Evolutionary conservation across 2,329 filamentous ascomycete genomes (phyloP).

Genomic region (Monosporascus sp.): DNA sequence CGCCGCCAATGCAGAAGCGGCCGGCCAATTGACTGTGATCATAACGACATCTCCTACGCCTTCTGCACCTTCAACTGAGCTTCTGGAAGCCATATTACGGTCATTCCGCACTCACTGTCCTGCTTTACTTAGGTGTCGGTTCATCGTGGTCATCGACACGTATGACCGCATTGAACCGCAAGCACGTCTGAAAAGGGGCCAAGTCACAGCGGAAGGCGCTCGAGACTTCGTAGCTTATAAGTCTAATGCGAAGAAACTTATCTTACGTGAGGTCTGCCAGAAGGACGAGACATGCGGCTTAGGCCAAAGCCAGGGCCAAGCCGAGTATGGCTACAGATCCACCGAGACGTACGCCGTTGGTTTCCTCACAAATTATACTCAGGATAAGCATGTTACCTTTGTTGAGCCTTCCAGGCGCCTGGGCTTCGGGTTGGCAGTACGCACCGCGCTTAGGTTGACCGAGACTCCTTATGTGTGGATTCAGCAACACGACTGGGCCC

Average conservation of each 20-base stretch:
- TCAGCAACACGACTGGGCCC: slow-evolving; percentile 53
- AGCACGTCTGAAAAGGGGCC: slow-evolving; percentile 48
- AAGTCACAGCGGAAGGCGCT: slow-evolving; percentile 42
- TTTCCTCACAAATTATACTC: slow-evolving; percentile 30
- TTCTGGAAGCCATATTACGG: slow-evolving; percentile 40
- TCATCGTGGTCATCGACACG: slow-evolving; percentile 48
- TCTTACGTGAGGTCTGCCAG: slow-evolving; percentile 25
- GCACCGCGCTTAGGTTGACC: slow-evolving; percentile 42
- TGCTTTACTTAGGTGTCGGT: slow-evolving; percentile 33
- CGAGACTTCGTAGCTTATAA: slow-evolving; percentile 39
- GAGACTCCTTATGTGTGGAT: slow-evolving; percentile 50
- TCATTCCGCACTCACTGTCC: slow-evolving; percentile 41
- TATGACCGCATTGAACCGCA: slow-evolving; percentile 41
- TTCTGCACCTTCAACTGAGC: slow-evolving; percentile 46
- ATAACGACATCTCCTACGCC: slow-evolving; percentile 53
- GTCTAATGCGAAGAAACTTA: slow-evolving; percentile 38
- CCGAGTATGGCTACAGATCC: slow-evolving; percentile 42
- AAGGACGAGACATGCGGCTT: not conserved
- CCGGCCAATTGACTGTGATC: slow-evolving; percentile 34
- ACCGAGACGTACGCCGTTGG: slow-evolving; percentile 32
- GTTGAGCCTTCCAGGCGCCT: slow-evolving; percentile 42
- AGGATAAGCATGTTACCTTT: slow-evolving; percentile 37
- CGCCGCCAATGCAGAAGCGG: not conserved
- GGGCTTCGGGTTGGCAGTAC: slow-evolving; percentile 49
- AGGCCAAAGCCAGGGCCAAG: slow-evolving; percentile 25